These are phyloP conservation scores for Cyberlindnera mrakii DNA, from an alignment of 805 yeast genomes.

Conservation along the genomic window DNA sequence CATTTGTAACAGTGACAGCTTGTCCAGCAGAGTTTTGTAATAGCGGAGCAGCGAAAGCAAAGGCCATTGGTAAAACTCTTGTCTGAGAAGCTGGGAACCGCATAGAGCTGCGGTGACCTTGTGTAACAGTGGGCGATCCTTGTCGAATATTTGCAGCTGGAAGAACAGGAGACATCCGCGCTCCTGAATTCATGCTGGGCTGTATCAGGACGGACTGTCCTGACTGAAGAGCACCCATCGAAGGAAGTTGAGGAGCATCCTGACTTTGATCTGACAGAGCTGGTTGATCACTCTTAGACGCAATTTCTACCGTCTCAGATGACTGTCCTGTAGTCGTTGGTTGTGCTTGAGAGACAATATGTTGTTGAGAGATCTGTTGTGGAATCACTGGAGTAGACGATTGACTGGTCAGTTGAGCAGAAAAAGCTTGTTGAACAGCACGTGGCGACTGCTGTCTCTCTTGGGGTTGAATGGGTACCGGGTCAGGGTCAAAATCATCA, in stretches of 20 bases:
- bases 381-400: neutral
- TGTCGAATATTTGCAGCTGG: neutral
- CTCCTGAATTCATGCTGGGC: too few relatives aligned
- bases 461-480: neutral
- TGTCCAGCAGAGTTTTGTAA: neutral
- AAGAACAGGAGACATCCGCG: too few relatives aligned
- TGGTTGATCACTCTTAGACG: too few relatives aligned
- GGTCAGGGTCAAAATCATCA: slow-evolving; percentile 8
- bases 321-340: neutral
- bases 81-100: too few relatives aligned
- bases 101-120: too few relatives aligned
- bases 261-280: too few relatives aligned
- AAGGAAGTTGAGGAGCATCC: neutral
- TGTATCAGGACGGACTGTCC: neutral
- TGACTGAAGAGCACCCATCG: neutral
- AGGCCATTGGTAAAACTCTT: neutral
- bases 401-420: neutral
- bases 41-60: neutral
- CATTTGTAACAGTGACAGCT: neutral
- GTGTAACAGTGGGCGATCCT: neutral
- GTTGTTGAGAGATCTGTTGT: neutral
- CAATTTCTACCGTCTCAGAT: neutral
- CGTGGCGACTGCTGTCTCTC: neutral
- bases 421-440: neutral
- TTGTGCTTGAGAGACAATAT: neutral